These are phyloP conservation scores for Calonectria hawksworthii DNA, from an alignment of 2,329 filamentous ascomycete genomes.

Conservation along the genomic window DNA sequence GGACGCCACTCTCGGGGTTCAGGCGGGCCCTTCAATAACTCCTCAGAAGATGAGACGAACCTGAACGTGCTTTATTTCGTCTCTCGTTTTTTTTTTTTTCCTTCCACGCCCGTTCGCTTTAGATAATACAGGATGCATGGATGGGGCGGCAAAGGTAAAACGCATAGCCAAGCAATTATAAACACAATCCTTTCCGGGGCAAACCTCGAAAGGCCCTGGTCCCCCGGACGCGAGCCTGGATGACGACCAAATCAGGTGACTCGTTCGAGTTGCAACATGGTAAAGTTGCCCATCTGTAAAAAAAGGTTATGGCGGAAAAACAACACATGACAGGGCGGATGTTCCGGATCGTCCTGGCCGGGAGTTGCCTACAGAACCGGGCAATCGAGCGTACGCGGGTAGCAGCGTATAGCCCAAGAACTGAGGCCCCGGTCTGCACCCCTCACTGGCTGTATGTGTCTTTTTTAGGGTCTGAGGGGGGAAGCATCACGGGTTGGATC, in stretches of 20 bases:
- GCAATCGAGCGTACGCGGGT: neutral
- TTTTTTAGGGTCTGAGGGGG: constrained; percentile 20
- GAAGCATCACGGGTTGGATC: constrained; percentile 42
- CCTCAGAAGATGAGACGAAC: neutral
- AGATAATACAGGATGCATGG: neutral
- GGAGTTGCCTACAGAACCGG: neutral
- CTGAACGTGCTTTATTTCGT: neutral
- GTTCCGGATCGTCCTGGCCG: constrained; percentile 12
- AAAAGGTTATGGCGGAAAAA: neutral
- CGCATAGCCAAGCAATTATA: neutral
- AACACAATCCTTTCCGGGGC: neutral
- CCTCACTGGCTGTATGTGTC: constrained; percentile 14
- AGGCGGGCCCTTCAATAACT: neutral
- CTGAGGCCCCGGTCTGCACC: constrained; percentile 11
- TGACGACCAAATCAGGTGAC: neutral
- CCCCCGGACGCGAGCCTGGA: neutral
- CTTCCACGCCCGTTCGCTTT: neutral
- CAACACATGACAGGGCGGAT: constrained; percentile 21
- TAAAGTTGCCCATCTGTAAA: neutral
- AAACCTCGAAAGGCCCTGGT: neutral
- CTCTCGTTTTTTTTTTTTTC: neutral
- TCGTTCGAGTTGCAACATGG: neutral
- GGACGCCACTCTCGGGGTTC: constrained; percentile 24
- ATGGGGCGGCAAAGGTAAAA: neutral
- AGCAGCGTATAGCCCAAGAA: neutral